Evolutionary conservation across 2,329 filamentous ascomycete genomes (phyloP), one percentile per base, ranked within the genome.

Genomic region (Ceratocystis cubensis): DNA sequence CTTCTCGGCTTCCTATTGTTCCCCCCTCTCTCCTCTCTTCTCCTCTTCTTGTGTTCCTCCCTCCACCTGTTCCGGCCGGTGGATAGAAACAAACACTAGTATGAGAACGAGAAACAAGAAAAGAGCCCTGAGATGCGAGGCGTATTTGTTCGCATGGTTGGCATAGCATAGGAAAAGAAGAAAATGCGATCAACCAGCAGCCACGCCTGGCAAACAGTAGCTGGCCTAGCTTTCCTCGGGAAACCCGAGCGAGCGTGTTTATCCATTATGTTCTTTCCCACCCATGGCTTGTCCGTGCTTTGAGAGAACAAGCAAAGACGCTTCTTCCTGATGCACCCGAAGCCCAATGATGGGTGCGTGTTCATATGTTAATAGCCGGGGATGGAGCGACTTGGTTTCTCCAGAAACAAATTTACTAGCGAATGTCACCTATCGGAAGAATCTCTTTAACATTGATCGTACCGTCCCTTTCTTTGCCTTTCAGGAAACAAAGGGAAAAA

Each of bases 321-420:
- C 37, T 33, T 57, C 53, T 57, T 57, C 53, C 53, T 57, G 53
- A n/a, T 33, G 53, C 8, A 57, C 53, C 53, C 53, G 53, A 57
- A 57, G 30, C n/a, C 53, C 37, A 41, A 57, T 30, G 10, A 57
- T n/a, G 5, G 13, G 33, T 37, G 10, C 37, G 10, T 41, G 37
- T 41, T 15, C 2, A 41, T 7, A 33, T 17, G 28, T 17, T 57
- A 20, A 50, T 50, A 50, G n/a, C 20, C 22, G 8, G 7, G 48
- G 48, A 22, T n/a, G 46, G 46, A 22, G 8, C n/a, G n/a, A 10
- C 17, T 7, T 22, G 7, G 48, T 50, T 50, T 50, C 6, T 50
- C n/a, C 48, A 50, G 48, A 50, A 22, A 25, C n/a, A 22, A 50
- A 20, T 22, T 13, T 50, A 22, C 6, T 48, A 22, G 17, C n/a